These are phyloP conservation scores for Acaromyces ingoldii DNA, from an alignment of 1,284 basidiomycete species.

Conservation along the genomic window DNA sequence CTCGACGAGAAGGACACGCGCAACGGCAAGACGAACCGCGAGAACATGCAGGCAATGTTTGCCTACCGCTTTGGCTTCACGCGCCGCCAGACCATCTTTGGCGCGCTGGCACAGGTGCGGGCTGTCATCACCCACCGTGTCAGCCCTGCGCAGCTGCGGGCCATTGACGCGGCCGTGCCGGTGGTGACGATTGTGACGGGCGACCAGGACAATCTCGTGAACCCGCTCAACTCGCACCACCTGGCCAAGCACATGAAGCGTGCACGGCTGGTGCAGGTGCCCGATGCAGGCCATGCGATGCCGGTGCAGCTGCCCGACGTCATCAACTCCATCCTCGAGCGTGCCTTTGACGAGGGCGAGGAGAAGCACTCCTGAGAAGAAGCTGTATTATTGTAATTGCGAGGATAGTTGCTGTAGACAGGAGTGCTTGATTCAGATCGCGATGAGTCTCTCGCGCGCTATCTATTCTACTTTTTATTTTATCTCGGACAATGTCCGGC, in stretches of 20 bases:
- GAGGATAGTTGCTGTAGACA: no score
- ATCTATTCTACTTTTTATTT: no score
- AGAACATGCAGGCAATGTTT: constrained; percentile 53
- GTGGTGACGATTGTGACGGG: constrained; percentile 68
- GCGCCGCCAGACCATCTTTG: constrained; percentile 62
- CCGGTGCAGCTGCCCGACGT: constrained; percentile 1
- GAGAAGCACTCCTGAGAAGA: no score
- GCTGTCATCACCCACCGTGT: constrained; percentile 70
- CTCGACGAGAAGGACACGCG: constrained; percentile 52
- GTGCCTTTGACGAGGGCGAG: background rate
- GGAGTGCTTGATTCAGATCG: no score
- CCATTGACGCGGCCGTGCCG: constrained; percentile 60
- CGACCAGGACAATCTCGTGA: constrained; percentile 67
- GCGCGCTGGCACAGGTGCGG: constrained; percentile 68
- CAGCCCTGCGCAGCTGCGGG: constrained; percentile 57
- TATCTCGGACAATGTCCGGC: no score
- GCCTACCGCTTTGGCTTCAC: constrained; percentile 59
- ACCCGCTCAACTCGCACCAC: constrained; percentile 60
- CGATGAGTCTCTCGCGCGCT: no score
- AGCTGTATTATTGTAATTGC: no score
- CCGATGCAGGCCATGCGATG: constrained; percentile 64
- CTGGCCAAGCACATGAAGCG: constrained; percentile 65
- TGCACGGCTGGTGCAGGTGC: constrained; percentile 65
- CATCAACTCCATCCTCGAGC: background rate
- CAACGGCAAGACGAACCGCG: constrained; percentile 18